Base-by-base conservation (phyloP, 2,329 filamentous ascomycete species). In the Fusarium papillatum region DNA sequence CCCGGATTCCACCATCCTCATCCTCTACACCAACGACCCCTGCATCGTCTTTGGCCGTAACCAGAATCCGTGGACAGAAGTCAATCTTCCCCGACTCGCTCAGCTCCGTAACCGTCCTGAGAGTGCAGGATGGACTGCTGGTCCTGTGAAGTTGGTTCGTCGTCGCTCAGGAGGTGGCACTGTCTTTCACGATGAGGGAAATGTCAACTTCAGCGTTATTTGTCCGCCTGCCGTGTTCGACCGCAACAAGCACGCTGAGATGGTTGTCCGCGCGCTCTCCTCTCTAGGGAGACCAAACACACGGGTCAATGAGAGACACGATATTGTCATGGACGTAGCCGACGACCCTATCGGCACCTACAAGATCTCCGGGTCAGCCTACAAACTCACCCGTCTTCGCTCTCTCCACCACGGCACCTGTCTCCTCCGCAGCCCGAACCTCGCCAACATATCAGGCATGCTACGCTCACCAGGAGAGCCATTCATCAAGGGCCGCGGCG, bases 31-130 rank as follows among this genome's bases (percentile, higher is more conserved):
- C 79, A 98, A 99, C 85, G 85, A 91, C 43, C 95, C 96, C 1
- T 95, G 95, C 82, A 90, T 99, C 71, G 93, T 99, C 81, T 93
- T 99, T 77, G 97, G 97, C 53, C 93, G 97, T 71, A 99, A 99
- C 83, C 97, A 99, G 86, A 99, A 99, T 83, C 97, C 97, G 66
- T 99, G 96, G 97, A 89, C 95, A 11, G 97, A 99, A 86, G 92
- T 95, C 73, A 95, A 98, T 82, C 88, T 98, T 11, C 85, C 85
- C 46, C 87, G 91, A 1, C 86, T 98, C 3, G 79, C 79, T 4
- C 76, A 74, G 64, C 77, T 78, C 62, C 68, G 74, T 10, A 59
- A 72, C n/a, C 63, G 64, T 11, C 77, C 76, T 11, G 70, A 78
- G 19, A 77, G 71, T 50, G 57, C 78, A 72, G 73, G 74, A 1